Conservation (phyloP, 2,329 filamentous ascomycete species). For the Trichoderma brevicompactum region DNA sequence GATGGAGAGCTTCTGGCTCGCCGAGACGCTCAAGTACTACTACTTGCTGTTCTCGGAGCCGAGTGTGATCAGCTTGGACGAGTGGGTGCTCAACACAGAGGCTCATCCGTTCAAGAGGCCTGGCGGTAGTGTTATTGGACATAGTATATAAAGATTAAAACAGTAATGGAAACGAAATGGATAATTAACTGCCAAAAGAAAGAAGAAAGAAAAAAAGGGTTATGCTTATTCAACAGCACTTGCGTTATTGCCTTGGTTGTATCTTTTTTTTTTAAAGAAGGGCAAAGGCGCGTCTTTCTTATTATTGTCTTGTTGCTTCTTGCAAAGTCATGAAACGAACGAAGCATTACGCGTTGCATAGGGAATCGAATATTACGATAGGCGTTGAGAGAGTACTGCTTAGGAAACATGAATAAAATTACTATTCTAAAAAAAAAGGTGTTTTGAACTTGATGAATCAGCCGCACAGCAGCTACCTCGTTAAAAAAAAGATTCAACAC, state of each 20-base stretch:
- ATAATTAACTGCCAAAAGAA: background rate
- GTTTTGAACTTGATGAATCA: background rate
- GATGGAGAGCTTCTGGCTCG: constrained; percentile 91
- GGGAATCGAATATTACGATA: constrained; percentile 1
- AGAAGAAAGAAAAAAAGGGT: background rate
- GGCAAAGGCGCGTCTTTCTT: background rate
- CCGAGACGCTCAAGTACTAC: constrained; percentile 92
- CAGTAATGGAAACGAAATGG: background rate
- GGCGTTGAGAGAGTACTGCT: constrained; percentile 12
- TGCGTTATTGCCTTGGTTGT: background rate
- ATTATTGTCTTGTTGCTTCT: background rate
- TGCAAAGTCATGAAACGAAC: background rate
- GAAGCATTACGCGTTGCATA: constrained; percentile 11
- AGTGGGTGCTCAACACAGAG: constrained; percentile 69
- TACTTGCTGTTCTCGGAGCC: constrained; percentile 78
- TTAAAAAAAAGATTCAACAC: no score
- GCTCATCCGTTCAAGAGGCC: constrained; percentile 62
- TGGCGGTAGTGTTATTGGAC: constrained; percentile 13
- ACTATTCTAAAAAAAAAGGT: background rate
- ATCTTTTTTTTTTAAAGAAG: background rate
- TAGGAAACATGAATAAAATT: background rate
- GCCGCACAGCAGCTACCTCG: no score
- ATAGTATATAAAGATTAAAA: constrained; percentile 6
- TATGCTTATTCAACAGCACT: background rate
- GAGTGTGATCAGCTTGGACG: constrained; percentile 67